These are phyloP conservation scores for Boletus fagicola DNA, from an alignment of 768 basidiomycete species.

Conservation along the genomic window DNA sequence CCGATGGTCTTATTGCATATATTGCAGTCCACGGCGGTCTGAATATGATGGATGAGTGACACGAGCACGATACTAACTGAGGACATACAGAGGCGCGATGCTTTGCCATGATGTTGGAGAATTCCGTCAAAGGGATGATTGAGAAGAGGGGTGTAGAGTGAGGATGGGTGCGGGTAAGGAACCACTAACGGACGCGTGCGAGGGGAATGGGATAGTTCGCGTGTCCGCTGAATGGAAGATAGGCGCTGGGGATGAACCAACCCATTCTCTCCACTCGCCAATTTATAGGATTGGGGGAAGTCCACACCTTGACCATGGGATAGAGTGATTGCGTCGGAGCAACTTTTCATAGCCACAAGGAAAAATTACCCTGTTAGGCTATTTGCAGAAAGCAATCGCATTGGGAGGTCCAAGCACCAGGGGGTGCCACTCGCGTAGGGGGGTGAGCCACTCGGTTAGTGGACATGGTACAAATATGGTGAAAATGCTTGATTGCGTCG, in stretches of 20 bases:
- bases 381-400: slow-evolving; percentile 23
- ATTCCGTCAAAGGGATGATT: background rate
- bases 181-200: background rate
- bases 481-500: slow-evolving; percentile 25
- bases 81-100: slow-evolving; percentile 8
- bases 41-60: background rate
- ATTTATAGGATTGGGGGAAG: slow-evolving; percentile 20
- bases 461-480: slow-evolving; percentile 3
- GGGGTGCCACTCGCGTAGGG: slow-evolving; percentile 17
- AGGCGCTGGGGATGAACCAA: slow-evolving; percentile 1
- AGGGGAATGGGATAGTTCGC: background rate
- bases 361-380: slow-evolving; percentile 22
- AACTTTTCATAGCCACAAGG: slow-evolving; percentile 15
- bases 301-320: slow-evolving; percentile 16
- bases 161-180: background rate
- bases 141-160: background rate
- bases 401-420: slow-evolving; percentile 10
- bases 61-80: background rate
- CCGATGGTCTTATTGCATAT: slow-evolving; percentile 18
- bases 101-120: background rate
- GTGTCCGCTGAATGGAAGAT: background rate
- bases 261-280: slow-evolving; percentile 2
- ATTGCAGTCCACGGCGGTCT: slow-evolving; percentile 13
- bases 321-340: slow-evolving; percentile 27
- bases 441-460: slow-evolving; percentile 27